A percentile compares a stretch with the other conserved stretches of the same genome.
Evolutionary conservation across 768 basidiomycete genomes (phyloP).

Genomic region (Cyathus striatus): DNA sequence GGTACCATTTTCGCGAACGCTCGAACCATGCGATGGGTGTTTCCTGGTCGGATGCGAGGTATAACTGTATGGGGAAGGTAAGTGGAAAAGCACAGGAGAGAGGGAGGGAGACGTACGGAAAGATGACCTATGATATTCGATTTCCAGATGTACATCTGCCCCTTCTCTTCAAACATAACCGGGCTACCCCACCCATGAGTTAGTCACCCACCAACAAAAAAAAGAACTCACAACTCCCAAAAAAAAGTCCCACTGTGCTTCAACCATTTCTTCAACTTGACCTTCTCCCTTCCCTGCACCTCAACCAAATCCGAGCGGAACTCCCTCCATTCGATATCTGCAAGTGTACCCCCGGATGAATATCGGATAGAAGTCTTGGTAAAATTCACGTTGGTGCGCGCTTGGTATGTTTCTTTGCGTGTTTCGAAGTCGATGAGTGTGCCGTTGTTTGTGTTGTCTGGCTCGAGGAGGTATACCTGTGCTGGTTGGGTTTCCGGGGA

Average conservation of each 20-base stretch:
- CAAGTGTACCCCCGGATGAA: constrained; percentile 6
- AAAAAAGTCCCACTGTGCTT: constrained; percentile 11
- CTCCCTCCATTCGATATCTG: constrained; percentile 11
- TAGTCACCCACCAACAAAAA: neutral
- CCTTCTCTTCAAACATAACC: constrained; percentile 14
- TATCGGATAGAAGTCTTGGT: constrained; percentile 2
- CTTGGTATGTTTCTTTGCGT: neutral
- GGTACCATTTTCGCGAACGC: constrained; percentile 8
- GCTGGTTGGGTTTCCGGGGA: no score
- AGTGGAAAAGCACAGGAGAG: neutral
- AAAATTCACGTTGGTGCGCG: constrained; percentile 3
- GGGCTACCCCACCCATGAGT: constrained; percentile 11
- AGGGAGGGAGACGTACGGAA: constrained; percentile 8
- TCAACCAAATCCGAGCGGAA: constrained; percentile 16
- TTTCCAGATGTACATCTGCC: constrained; percentile 14
- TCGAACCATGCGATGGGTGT: constrained; percentile 21
- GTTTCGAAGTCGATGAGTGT: neutral
- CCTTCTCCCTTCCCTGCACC: constrained; percentile 10
- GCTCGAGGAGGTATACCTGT: constrained; percentile 4
- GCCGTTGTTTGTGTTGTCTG: constrained; percentile 8
- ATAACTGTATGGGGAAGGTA: constrained; percentile 4
- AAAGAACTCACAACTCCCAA: constrained; percentile 10
- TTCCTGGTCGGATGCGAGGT: constrained; percentile 1
- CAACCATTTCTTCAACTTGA: constrained; percentile 15
- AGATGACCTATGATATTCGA: constrained; percentile 11